Evolutionary conservation across 805 yeast species (phyloP), one percentile per base, ranked within the genome.

Genomic region (Blastobotrys muscicola): DNA sequence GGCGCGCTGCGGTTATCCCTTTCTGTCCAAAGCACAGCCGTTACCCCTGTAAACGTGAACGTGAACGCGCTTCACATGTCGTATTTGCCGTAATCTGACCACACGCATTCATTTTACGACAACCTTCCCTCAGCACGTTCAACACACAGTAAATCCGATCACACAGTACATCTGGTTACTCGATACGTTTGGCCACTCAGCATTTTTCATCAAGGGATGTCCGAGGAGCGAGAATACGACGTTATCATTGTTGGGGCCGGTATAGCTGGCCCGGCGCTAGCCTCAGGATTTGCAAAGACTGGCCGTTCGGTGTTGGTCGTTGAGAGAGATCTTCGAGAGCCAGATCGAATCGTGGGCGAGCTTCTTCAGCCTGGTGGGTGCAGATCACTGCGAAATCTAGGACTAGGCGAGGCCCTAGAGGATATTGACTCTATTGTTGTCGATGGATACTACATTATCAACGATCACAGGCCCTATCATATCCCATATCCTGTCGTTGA

Each of bases 201-300:
- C 6, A 20, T 20, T 4, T 20, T 4, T 20, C 26, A 6, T 20
- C 26, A 20, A 20, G 6, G 26, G 26, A 20, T 20, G 26, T 4
- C 26, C 4, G 26, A 20, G 26, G 26, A 20, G 4, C 12, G 48
- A 16, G 57, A 60, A 33, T 86, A 76, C 64, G 98, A 92, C 58
- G 90, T 81, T 41, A 79, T 90, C 35, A 82, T 92, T 20, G 78
- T 92, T 33, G 98, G 98, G n/a, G 97, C 97, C n/a, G 98, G 98
- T 44, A 95, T 90, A 14, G 81, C 86, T 16, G 98, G 99, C 1
- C 96, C 98, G 2, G 80, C 90, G 44, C 71, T 90, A 13, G 97
- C 97, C 36, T 82, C 87, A 1, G 87, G 84, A 3, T 66, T 92
- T 44, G 97, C 95, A 1, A 74, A 90, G 54, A 94, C 85, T 57